Evolutionary conservation across 495 filamentous ascomycete genomes (phyloP).

Genomic region (Podospora fimiseda): DNA sequence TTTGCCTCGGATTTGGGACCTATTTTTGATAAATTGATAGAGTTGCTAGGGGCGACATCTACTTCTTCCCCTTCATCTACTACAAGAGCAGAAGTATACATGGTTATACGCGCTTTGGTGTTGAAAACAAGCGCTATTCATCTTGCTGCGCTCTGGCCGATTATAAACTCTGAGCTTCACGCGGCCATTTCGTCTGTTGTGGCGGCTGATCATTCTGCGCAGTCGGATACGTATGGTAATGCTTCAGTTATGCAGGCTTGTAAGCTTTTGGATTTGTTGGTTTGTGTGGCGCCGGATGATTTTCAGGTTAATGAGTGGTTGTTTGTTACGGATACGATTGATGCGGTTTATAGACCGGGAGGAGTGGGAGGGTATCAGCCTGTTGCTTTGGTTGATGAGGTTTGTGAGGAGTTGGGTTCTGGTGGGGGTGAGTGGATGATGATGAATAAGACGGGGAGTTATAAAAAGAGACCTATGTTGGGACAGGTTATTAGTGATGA

Average conservation of each 20-base stretch:
- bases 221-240: slow-evolving; percentile 67
- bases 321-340: slow-evolving; percentile 93
- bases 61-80: slow-evolving; percentile 88
- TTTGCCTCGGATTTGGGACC: slow-evolving; percentile 68
- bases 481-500: slow-evolving; percentile 45
- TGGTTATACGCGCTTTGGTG: slow-evolving; percentile 75
- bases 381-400: slow-evolving; percentile 74
- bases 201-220: slow-evolving; percentile 53
- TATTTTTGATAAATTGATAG: slow-evolving; percentile 77
- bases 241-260: slow-evolving; percentile 77
- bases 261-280: slow-evolving; percentile 79
- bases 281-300: slow-evolving; percentile 85
- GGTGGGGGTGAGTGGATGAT: slow-evolving; percentile 23
- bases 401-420: slow-evolving; percentile 69
- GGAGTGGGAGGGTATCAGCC: slow-evolving; percentile 63
- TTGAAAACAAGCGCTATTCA: slow-evolving; percentile 71
- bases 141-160: slow-evolving; percentile 79
- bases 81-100: slow-evolving; percentile 81
- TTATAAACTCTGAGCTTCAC: slow-evolving; percentile 81
- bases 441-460: slow-evolving; percentile 17
- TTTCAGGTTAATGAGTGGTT: slow-evolving; percentile 96
- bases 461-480: slow-evolving; percentile 39
- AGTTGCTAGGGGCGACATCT: slow-evolving; percentile 77
- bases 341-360: slow-evolving; percentile 84
- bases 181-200: slow-evolving; percentile 72